Base-by-base conservation (phyloP, 352 stramenopile species). In the Phytophthora pseudosyringae region DNA sequence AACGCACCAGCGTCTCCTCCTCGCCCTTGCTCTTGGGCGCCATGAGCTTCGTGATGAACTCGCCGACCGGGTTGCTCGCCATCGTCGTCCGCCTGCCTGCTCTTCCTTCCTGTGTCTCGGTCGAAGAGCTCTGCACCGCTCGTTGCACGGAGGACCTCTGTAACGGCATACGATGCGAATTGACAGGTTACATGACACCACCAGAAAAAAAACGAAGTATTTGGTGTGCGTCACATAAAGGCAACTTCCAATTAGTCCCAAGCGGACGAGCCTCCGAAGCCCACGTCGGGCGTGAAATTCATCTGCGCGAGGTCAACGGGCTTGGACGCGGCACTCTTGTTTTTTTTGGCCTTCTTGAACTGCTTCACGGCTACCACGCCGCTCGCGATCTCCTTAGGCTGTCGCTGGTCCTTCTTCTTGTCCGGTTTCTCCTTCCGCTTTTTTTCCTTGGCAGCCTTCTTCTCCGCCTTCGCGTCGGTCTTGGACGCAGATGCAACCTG, bases 291-390 rank as follows among this genome's bases (percentile, higher is more conserved):
- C 38, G 79, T 81, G 21, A 92, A 89, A 60, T 88, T 76, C 39
- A 89, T 67, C 57, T 83, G 73, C 15, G 77, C 74, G 13, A 93
- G 59, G 48, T 93, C 80, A 12, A 94, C 67, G 1, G 48, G 40
- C 36, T 68, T 76, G 25, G 38, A 48, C 16, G 70, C 51, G 5
- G 39, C 38, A 3, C 32, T 65, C 47, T 82, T 87, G 45, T 25
- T 33, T 56, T 82, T 79, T 52, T 81, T 88, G 7, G 68, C 11
- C 54, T 90, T 94, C 57, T 90, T 94, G 50, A 93, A 83, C 49
- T 93, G 76, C 67, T 93, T 92, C 13, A 92, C 74, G 28, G 82
- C 80, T 43, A 94, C 59, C 15, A 93, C 86, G 15, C 86, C 86
- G 51, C 86, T 94, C 3, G 80, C 83, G 26, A 84, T 73, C 38